Evolutionary conservation across 2,329 filamentous ascomycete species (phyloP), one percentile per base, ranked within the genome.

Genomic region (Microdochium bolleyi): DNA sequence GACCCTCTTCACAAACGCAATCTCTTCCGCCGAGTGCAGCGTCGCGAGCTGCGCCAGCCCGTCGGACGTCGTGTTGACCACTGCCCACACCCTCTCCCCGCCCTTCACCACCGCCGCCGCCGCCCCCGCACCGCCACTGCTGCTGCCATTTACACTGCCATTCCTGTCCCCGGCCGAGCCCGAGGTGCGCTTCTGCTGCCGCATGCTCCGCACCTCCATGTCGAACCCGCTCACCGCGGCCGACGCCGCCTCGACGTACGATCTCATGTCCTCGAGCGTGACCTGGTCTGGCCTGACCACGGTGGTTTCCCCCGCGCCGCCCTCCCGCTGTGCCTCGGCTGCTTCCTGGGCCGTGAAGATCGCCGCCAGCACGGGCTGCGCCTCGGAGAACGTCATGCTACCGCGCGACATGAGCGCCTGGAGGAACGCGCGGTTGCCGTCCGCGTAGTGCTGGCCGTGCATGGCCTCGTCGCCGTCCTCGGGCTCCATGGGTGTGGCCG

Each of bases 41-140:
- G 94, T 97, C 2, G 92, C 90, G 38, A 96, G 78, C 63, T 96
- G 92, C 0, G 90, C 95, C 55, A 92, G 74, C 0, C 86, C 75
- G 68, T 99, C 94, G 56, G 87, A 90, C 10, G 88, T 86, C 1
- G 87, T 89, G 70, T 99, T 99, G 49, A 97, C 86, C 32, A 99
- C 76, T 2, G 88, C 89, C 67, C 85, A 96, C 22, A 91, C 74
- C n/a, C 83, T 81, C 3, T 46, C 41, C 9, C 41, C 41, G 10
- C 14, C 41, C 19, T 13, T 46, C 41, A 5, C 34, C 34, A 8
- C 34, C 34, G 11, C 34, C 7, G 37, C 37, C 37, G 7, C 37
- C 37, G 37, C 19, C 19, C 10, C 19, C 37, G 7, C 5, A 10
- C 37, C 37, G 37, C 16, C 22, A 19, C 19, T 14, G 11, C 34